Evolutionary conservation across 2,329 filamentous ascomycete species (phyloP).

Genomic region (Colletotrichum musae): DNA sequence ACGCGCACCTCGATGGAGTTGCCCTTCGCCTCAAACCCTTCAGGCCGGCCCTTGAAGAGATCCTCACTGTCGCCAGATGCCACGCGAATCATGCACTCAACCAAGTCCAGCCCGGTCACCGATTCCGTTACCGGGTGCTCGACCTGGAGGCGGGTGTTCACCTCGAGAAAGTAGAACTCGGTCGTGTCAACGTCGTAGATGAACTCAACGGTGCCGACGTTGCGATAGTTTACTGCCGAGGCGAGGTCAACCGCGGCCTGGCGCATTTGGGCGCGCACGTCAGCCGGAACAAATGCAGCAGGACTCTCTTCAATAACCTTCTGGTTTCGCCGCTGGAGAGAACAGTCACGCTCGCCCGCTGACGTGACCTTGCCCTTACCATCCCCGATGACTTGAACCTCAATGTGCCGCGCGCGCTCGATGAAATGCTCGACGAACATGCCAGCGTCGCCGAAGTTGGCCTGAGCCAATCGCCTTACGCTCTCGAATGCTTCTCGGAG

Average conservation of each 20-base stretch:
- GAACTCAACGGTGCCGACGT: constrained; percentile 62
- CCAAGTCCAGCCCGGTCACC: constrained; percentile 55
- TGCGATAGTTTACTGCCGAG: constrained; percentile 54
- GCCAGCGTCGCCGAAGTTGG: constrained; percentile 58
- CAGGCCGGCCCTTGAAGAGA: constrained; percentile 20
- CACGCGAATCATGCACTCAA: constrained; percentile 48
- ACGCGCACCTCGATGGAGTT: constrained; percentile 81
- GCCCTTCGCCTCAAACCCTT: constrained; percentile 64
- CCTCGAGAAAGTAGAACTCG: constrained; percentile 62
- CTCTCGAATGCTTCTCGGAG: constrained; percentile 52
- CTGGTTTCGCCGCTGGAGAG: constrained; percentile 65
- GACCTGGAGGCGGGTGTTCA: constrained; percentile 65
- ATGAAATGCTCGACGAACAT: constrained; percentile 61
- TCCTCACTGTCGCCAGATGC: constrained; percentile 61
- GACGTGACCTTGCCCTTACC: constrained; percentile 56
- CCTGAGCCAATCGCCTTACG: constrained; percentile 55
- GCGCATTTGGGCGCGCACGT: constrained; percentile 52
- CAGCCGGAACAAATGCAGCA: constrained; percentile 50
- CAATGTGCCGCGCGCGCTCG: constrained; percentile 59
- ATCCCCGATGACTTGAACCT: constrained; percentile 66
- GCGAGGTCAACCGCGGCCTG: constrained; percentile 54
- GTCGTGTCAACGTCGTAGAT: constrained; percentile 55
- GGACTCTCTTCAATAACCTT: constrained; percentile 67
- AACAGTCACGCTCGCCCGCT: constrained; percentile 65
- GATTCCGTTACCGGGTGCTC: constrained; percentile 61